Base-by-base conservation (phyloP, 805 yeast genomes). In the Metschnikowia lochheadii region DNA sequence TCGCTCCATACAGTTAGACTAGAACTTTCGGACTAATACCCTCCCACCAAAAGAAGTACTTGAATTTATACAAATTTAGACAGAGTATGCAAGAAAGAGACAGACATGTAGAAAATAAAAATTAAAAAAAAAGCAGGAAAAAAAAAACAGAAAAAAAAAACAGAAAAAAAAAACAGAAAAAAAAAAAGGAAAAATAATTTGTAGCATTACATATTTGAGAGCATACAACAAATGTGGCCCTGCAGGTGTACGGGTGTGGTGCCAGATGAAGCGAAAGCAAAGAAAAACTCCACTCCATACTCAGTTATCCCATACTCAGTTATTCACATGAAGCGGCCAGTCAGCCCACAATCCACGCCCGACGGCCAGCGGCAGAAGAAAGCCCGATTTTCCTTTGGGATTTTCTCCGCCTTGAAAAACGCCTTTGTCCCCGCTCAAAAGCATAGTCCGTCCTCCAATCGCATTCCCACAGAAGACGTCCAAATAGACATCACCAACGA, bases 301-400 rank as follows among this genome's bases (percentile, higher is more conserved):
- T 26, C 29, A 14, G 13, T 4, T 20, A 17, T 26, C 37, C 21
- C 18, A 10, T 8, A 21, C 34, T 26, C 29, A 14, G 13, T 4
- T 20, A 17, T 26, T 32, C 35, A 23, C 36, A 57, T 57, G 61
- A 57, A 57, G 38, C 56, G 61, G 40, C 49, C 60, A 10, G 53
- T 46, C 20, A 56, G 61, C 36, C 56, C 59, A n/a, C 50, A 51
- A 20, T 40, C 54, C n/a, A 46, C 49, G 32, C 26, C 50, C 14
- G 47, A 47, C 23, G 41, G 26, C 14, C 47, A 40, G 15, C 48
- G 51, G 18, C 46, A 34, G 42, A 56, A 54, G 39, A 54, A 54
- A 50, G 41, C 55, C 23, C 49, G 45, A 46, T 48, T 44, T 42
- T 48, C 35, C 29, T 39, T 45, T 15, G 54, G 52, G 6, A 23